These are phyloP conservation scores for Penicillium palitans DNA, from an alignment of 2,329 filamentous ascomycete genomes.

Conservation along the genomic window DNA sequence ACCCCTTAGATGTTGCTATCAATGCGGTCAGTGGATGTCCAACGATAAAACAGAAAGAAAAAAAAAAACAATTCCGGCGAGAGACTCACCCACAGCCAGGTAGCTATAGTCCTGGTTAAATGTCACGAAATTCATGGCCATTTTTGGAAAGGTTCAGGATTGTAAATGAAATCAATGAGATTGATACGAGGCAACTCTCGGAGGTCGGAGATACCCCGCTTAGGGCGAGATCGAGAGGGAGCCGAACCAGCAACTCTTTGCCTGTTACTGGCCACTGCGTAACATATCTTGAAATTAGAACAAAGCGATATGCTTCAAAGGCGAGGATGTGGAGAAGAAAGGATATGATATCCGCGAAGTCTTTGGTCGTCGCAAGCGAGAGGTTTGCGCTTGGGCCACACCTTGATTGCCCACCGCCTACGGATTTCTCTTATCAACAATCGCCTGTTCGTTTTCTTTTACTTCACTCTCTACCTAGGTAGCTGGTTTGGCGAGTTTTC, in stretches of 20 bases:
- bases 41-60: conserved; percentile 4
- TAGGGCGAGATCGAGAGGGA: conserved; percentile 11
- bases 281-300: conserved; percentile 16
- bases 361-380: conserved; percentile 33
- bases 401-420: conserved; percentile 35
- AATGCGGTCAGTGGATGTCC: conserved; percentile 19
- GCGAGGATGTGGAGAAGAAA: conserved; percentile 3
- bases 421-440: conserved; percentile 15
- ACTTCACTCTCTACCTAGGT: background rate
- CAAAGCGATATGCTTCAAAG: background rate
- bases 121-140: conserved; percentile 94
- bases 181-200: conserved; percentile 19
- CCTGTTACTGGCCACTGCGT: conserved; percentile 21
- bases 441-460: conserved; percentile 9
- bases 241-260: conserved; percentile 19
- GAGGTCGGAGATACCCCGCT: conserved; percentile 23
- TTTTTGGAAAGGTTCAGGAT: conserved; percentile 40
- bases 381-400: conserved; percentile 41
- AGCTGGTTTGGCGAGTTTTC: background rate
- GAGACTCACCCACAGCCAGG: conserved; percentile 77
- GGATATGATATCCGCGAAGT: conserved; percentile 12
- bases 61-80: background rate
- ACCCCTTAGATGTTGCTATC: conserved; percentile 84
- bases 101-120: conserved; percentile 99
- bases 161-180: conserved; percentile 4